Percentiles rank a stretch among this genome's conserved stretches.
Evolutionary conservation across 148 eudicot species (phyloP).

Genomic region (Fagopyrum homotropicum): DNA sequence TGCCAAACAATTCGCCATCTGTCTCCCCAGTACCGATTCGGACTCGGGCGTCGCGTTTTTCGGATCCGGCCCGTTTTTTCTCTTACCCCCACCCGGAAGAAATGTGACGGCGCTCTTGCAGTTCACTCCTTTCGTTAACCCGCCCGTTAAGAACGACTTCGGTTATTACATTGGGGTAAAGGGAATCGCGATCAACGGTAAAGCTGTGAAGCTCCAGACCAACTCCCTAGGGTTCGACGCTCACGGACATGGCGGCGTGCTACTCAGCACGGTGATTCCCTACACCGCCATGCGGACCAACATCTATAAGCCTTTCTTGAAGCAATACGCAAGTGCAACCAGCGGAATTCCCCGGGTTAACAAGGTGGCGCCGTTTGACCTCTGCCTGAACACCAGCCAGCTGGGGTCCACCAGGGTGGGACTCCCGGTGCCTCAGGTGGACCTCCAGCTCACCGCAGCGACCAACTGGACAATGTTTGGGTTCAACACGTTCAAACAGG

Average conservation of each 20-base stretch:
- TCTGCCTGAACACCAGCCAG: constrained; percentile 25
- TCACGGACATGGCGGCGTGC: constrained; percentile 21
- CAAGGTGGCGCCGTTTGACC: constrained; percentile 28
- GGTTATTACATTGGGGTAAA: constrained; percentile 28
- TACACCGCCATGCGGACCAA: constrained; percentile 8
- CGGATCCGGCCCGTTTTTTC: constrained; percentile 35
- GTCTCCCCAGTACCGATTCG: constrained; percentile 19
- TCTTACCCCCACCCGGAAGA: constrained; percentile 35
- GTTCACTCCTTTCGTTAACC: constrained; percentile 33
- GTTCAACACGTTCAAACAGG: constrained; percentile 29
- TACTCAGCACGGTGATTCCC: constrained; percentile 23
- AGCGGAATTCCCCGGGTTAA: constrained; percentile 14
- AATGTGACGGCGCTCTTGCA: constrained; percentile 23
- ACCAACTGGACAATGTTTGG: constrained; percentile 38
- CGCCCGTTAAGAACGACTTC: constrained; percentile 11
- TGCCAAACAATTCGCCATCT: constrained; percentile 29
- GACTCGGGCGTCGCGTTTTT: constrained; percentile 37
- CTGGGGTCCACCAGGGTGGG: constrained; percentile 25
- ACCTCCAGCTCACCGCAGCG: constrained; percentile 29
- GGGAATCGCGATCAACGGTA: constrained; percentile 19
- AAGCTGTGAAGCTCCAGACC: constrained; percentile 1
- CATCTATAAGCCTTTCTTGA: constrained; percentile 13
- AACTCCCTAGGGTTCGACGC: constrained; percentile 8
- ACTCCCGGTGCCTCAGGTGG: constrained; percentile 25
- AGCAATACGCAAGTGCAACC: constrained; percentile 3